Base-by-base conservation (phyloP, 306 rosid species). In the Dalbergia cochinchinensis region DNA sequence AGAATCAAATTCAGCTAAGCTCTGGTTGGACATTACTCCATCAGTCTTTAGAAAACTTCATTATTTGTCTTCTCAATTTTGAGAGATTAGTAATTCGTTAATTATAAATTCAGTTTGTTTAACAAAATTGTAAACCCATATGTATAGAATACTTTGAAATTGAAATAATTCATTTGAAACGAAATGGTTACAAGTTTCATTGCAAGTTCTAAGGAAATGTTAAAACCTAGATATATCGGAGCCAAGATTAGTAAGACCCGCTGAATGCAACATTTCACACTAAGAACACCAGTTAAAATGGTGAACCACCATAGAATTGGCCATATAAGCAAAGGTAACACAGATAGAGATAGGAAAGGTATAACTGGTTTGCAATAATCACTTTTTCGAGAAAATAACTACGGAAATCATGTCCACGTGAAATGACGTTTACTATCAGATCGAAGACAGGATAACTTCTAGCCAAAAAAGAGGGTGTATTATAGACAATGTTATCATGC, bases 381-480 rank as follows among this genome's bases (percentile, higher is more conserved):
- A 68, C 59, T 16, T 44, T 26, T 19, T 35, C 39, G 31, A 68
- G 71, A 35, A 60, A 58, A 39, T 67, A 68, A 74, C 22, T 19
- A 20, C 5, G n/a, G 9, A 41, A 63, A 64, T 54, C 22, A 72
- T 57, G 26, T 74, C 55, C 69, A 48, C 20, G 26, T 45, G 53
- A 83, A 78, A 59, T 48, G 26, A 16, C 70, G 48, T 7, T 18
- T 47, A 18, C 35, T 11, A 26, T 9, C 50, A 53, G 31, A 44
- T 68, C 78, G 39, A 57, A 41, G 74, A 11, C 51, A 60, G 26
- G 14, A 74, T 22, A 65, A 74, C 77, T 78, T 85, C 60, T 74
- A 58, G 60, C 66, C 20, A 79, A 63, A 68, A 71, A 45, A 16
- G 6, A 67, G 45, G 68, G 76, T 45, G 67, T 50, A 65, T 22